These are phyloP conservation scores for Exserohilum turcica DNA, from an alignment of 2,329 filamentous ascomycete species.

Conservation along the genomic window DNA sequence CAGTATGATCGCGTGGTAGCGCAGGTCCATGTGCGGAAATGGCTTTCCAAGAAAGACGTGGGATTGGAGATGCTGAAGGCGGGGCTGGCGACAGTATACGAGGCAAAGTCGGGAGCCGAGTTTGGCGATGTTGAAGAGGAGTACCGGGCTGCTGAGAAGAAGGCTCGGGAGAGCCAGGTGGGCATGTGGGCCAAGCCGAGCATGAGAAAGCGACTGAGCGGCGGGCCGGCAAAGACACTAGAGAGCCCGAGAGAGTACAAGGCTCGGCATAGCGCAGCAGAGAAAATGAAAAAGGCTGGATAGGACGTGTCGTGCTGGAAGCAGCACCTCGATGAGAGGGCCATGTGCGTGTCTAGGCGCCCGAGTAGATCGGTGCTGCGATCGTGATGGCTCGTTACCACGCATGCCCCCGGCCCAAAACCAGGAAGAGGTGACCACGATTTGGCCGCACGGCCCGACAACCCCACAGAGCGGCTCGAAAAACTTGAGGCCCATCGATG, in stretches of 20 bases:
- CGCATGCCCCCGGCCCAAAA: slow-evolving; percentile 5
- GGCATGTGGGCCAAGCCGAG: slow-evolving; percentile 69
- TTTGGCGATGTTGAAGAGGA: slow-evolving; percentile 71
- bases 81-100: slow-evolving; percentile 89
- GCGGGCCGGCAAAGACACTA: slow-evolving; percentile 59
- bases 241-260: slow-evolving; percentile 93
- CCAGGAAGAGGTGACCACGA: slow-evolving; percentile 2
- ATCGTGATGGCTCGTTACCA: slow-evolving; percentile 3
- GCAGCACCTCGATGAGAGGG: neutral
- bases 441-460: slow-evolving; percentile 11
- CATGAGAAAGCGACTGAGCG: slow-evolving; percentile 49
- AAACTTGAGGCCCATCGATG: slow-evolving; percentile 1
- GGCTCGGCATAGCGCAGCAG: slow-evolving; percentile 57
- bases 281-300: slow-evolving; percentile 45
- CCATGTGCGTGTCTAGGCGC: neutral
- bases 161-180: slow-evolving; percentile 48
- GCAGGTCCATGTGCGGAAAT: slow-evolving; percentile 74
- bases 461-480: slow-evolving; percentile 10
- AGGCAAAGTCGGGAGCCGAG: slow-evolving; percentile 86
- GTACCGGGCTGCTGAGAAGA: slow-evolving; percentile 70
- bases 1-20: slow-evolving; percentile 92
- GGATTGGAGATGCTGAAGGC: slow-evolving; percentile 85
- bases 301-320: slow-evolving; percentile 6
- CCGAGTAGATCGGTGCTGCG: slow-evolving; percentile 2
- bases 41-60: slow-evolving; percentile 76